Percentiles rank a stretch among this genome's conserved stretches.
phyloP scores from a whole-genome alignment of 805 yeast genomes.

The Nakazawaea laoshanensis region DNA sequence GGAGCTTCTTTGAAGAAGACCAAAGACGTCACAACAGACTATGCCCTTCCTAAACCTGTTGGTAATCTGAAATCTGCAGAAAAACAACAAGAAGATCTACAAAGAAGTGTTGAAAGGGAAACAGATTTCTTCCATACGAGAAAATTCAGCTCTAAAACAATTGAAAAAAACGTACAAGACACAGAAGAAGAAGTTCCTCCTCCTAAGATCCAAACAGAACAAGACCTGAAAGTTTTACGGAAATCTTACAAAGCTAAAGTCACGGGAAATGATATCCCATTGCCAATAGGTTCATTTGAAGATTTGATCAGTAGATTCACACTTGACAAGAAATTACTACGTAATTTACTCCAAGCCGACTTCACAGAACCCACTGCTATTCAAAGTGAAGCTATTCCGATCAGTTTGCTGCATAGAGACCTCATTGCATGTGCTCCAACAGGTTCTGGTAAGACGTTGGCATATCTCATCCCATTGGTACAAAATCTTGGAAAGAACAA shows the following conservation, averaged over 20 bases:
- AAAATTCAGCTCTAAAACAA: constrained; percentile 27
- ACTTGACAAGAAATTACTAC: constrained; percentile 47
- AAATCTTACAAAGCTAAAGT: constrained; percentile 58
- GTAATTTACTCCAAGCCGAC: constrained; percentile 58
- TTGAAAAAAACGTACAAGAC: constrained; percentile 14
- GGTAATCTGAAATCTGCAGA: constrained; percentile 14
- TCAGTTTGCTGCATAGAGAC: constrained; percentile 61
- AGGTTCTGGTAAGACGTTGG: constrained; percentile 95
- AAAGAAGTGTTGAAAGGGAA: constrained; percentile 55
- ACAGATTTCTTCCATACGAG: constrained; percentile 75
- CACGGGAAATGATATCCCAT: constrained; percentile 79
- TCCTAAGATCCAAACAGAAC: constrained; percentile 37
- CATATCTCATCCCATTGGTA: constrained; percentile 77
- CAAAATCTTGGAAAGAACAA: constrained; percentile 29
- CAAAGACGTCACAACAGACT: constrained; percentile 35
- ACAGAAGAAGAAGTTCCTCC: constrained; percentile 25
- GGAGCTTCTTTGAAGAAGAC: constrained; percentile 74
- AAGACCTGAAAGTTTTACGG: constrained; percentile 57
- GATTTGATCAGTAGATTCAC: constrained; percentile 67
- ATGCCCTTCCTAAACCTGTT: constrained; percentile 21
- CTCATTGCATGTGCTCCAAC: constrained; percentile 94
- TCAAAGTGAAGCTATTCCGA: constrained; percentile 86
- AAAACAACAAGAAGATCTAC: constrained; percentile 30
- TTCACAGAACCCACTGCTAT: constrained; percentile 88
- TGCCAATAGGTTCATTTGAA: constrained; percentile 84